A percentile compares a stretch with the other conserved stretches of the same genome.
Conservation (phyloP, 2,329 filamentous ascomycete species). For the Colletotrichum cordylinicola region DNA sequence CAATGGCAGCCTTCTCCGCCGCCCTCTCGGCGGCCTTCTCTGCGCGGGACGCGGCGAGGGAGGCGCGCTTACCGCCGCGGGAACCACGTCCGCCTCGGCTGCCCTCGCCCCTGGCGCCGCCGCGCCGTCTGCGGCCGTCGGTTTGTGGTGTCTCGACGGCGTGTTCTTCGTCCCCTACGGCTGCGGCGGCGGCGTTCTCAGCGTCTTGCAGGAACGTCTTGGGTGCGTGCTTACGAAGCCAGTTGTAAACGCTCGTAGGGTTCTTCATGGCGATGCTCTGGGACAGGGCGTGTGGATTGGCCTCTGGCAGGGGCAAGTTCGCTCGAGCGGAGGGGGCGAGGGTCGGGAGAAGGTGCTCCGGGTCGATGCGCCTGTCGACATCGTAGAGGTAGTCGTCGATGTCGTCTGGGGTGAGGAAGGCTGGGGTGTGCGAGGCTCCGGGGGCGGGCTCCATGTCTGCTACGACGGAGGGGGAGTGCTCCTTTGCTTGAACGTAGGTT, state of each 20-base stretch:
- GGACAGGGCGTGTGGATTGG: slow-evolving; percentile 43
- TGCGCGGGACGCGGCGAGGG: slow-evolving; percentile 38
- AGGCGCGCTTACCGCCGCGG: slow-evolving; percentile 29
- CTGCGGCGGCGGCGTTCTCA: slow-evolving; percentile 46
- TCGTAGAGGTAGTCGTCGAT: slow-evolving; percentile 76
- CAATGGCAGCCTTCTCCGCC: slow-evolving; percentile 34
- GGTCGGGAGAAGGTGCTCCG: slow-evolving; percentile 50
- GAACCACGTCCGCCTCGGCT: slow-evolving; percentile 24
- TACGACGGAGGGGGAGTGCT: slow-evolving; percentile 65
- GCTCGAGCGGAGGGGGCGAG: slow-evolving; percentile 55
- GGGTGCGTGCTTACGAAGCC: slow-evolving; percentile 85
- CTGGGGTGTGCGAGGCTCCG: slow-evolving; percentile 61
- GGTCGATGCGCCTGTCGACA: slow-evolving; percentile 59
- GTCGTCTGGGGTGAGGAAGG: slow-evolving; percentile 73
- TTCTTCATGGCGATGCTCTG: slow-evolving; percentile 59
- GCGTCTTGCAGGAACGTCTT: slow-evolving; percentile 85
- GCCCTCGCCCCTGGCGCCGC: slow-evolving; percentile 19
- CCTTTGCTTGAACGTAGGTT: slow-evolving; percentile 59
- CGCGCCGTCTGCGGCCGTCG: slow-evolving; percentile 26
- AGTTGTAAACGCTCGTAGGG: slow-evolving; percentile 93
- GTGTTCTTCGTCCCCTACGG: slow-evolving; percentile 44
- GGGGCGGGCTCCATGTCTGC: slow-evolving; percentile 55
- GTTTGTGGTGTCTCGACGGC: slow-evolving; percentile 32
- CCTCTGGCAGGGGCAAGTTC: slow-evolving; percentile 29
- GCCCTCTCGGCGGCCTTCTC: slow-evolving; percentile 38